Conservation (phyloP, 768 basidiomycete genomes). For the Podaxis mareebaensis region DNA sequence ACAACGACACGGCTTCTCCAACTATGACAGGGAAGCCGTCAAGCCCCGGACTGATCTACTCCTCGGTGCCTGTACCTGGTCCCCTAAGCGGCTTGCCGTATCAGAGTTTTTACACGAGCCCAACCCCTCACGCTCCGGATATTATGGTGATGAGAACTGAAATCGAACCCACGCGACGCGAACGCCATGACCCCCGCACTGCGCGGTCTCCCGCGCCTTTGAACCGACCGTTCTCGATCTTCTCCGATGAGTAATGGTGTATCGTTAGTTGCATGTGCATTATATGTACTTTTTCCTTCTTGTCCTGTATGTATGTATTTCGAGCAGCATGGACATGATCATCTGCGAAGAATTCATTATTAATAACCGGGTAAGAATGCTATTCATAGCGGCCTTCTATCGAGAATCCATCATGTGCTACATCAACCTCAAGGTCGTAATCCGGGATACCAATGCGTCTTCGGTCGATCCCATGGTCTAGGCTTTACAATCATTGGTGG, state of each 20-base stretch:
- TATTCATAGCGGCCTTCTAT: background rate
- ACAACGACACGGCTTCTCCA: background rate
- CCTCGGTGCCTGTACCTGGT: constrained; percentile 16
- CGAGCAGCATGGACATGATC: background rate
- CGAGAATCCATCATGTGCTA: background rate
- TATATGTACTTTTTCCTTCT: background rate
- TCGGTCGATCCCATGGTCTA: constrained; percentile 4
- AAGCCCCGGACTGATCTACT: background rate
- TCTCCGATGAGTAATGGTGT: background rate
- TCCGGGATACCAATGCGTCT: background rate
- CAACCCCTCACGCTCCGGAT: background rate
- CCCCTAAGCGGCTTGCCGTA: constrained; percentile 4
- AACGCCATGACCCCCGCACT: background rate
- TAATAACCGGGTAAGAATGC: background rate
- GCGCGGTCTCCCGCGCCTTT: constrained; percentile 4
- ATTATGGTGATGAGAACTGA: constrained; percentile 2
- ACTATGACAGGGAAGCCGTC: background rate
- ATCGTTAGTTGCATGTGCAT: background rate
- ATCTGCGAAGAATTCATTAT: background rate
- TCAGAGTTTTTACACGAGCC: background rate
- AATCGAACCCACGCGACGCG: background rate
- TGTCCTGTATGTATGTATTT: background rate
- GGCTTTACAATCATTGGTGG: background rate
- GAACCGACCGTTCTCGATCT: constrained; percentile 10
- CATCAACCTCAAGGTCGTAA: constrained; percentile 5